phyloP scores from a whole-genome alignment of 1,284 basidiomycete species.

The Coriolopsis trogii region DNA sequence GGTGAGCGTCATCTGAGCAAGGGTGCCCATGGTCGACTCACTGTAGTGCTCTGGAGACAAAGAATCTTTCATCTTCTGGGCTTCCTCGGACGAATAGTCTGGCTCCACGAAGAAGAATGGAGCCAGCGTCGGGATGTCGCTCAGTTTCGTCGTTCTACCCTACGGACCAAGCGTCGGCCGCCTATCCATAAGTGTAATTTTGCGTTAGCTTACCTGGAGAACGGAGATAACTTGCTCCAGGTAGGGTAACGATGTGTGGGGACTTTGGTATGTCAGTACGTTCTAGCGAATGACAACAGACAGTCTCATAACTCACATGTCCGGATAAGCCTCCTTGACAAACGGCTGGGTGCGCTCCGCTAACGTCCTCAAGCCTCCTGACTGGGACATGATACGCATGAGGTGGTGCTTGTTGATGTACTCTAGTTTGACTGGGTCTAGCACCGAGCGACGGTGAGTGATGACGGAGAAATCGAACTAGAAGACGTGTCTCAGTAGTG shows the following conservation, averaged over 20 bases:
- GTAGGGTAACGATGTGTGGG: constrained; percentile 52
- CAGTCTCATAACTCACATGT: constrained; percentile 44
- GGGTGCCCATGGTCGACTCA: constrained; percentile 4
- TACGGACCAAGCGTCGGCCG: constrained; percentile 37
- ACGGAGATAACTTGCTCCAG: constrained; percentile 59
- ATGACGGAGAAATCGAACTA: constrained; percentile 74
- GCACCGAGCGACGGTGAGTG: constrained; percentile 75
- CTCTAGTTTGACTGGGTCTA: constrained; percentile 73
- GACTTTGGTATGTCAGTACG: no score
- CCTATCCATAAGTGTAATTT: no score
- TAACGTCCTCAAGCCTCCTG: constrained; percentile 47
- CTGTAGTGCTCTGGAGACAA: constrained; percentile 33
- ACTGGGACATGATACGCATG: constrained; percentile 46
- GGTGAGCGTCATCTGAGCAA: neutral
- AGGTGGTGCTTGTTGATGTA: constrained; percentile 83
- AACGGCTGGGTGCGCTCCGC: constrained; percentile 50
- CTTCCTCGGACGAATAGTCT: constrained; percentile 55
- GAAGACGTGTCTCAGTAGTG: neutral
- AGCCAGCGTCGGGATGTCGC: constrained; percentile 66
- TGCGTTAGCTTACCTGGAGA: constrained; percentile 57
- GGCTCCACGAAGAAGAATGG: constrained; percentile 81
- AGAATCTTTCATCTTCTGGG: constrained; percentile 54
- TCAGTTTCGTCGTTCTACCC: constrained; percentile 71
- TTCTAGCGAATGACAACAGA: no score
- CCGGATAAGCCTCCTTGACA: constrained; percentile 51